Evolutionary conservation across 352 stramenopile genomes (phyloP).

Genomic region (Globisporangium radiosum): DNA sequence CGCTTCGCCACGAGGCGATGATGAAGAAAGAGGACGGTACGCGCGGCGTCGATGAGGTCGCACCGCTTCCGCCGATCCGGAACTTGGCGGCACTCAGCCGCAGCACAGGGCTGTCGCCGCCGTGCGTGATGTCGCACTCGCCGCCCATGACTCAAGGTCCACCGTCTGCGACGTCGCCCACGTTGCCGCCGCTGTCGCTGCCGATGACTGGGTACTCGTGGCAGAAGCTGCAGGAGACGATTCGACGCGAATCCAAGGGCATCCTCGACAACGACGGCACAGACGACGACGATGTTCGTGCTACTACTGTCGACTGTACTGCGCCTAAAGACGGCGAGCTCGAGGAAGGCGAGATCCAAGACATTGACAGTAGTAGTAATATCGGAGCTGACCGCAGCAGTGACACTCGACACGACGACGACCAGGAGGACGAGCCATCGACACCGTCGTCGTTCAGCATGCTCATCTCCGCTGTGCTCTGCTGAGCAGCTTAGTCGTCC

Average conservation of each 20-base stretch:
- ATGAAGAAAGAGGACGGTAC: constrained; percentile 3
- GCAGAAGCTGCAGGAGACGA: constrained; percentile 67
- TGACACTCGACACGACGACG: not conserved
- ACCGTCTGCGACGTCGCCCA: too few relatives aligned
- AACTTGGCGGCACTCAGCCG: constrained; percentile 6
- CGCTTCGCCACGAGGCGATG: not conserved
- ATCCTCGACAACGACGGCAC: constrained; percentile 42
- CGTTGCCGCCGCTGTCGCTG: constrained; percentile 2
- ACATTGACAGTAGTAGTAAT: not conserved
- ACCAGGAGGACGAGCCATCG: not conserved
- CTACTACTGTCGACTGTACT: not conserved
- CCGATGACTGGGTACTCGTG: constrained; percentile 60
- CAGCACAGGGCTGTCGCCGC: not conserved
- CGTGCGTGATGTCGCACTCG: not conserved
- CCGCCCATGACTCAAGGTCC: constrained; percentile 1
- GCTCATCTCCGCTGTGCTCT: constrained; percentile 42
- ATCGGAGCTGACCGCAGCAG: too few relatives aligned
- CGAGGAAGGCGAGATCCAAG: constrained; percentile 12
- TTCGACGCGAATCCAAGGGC: constrained; percentile 55
- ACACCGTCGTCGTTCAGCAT: constrained; percentile 27
- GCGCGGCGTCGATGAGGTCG: not conserved
- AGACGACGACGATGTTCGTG: constrained; percentile 16
- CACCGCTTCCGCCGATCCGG: constrained; percentile 6
- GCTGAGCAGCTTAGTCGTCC: constrained; percentile 9
- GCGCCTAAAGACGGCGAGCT: not conserved